A percentile compares a stretch with the other conserved stretches of the same genome.
These are phyloP conservation scores for Lentinula raphanica DNA, from an alignment of 768 basidiomycete species.

Conservation along the genomic window DNA sequence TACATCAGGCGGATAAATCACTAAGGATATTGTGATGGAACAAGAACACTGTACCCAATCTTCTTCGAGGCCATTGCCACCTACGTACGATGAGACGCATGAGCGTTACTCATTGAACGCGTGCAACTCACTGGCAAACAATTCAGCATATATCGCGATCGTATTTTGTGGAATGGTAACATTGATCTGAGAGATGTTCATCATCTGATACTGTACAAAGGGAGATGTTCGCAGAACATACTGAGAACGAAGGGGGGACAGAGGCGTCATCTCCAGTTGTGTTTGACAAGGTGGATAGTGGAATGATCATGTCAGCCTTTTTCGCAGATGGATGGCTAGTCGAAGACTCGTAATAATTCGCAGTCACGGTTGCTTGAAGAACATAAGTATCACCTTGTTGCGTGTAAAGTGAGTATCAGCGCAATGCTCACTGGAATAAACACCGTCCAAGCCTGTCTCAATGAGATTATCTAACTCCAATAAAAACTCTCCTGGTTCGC, in stretches of 20 bases:
- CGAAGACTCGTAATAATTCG: conserved; percentile 68
- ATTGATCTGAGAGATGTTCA: conserved; percentile 40
- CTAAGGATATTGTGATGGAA: conserved; percentile 28
- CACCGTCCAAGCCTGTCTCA: conserved; percentile 49
- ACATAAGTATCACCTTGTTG: neutral
- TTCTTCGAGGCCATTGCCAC: conserved; percentile 55
- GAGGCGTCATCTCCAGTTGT: conserved; percentile 67
- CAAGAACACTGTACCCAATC: conserved; percentile 55
- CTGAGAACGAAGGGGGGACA: conserved; percentile 70
- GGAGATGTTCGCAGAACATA: too few relatives aligned
- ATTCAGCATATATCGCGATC: conserved; percentile 61
- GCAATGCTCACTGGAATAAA: conserved; percentile 54
- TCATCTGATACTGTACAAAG: neutral
- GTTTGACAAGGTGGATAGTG: conserved; percentile 60
- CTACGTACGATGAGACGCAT: too few relatives aligned
- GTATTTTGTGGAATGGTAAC: conserved; percentile 68
- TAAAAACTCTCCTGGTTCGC: conserved; percentile 62
- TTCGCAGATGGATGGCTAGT: conserved; percentile 48
- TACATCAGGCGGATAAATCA: neutral
- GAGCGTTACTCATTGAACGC: too few relatives aligned
- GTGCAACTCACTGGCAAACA: conserved; percentile 52
- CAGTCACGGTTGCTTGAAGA: conserved; percentile 53
- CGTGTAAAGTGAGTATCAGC: neutral
- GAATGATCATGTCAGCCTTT: conserved; percentile 61
- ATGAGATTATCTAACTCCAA: conserved; percentile 70